Conservation (phyloP, 257 asterid genomes). For the Nicotiana sylvestris region DNA sequence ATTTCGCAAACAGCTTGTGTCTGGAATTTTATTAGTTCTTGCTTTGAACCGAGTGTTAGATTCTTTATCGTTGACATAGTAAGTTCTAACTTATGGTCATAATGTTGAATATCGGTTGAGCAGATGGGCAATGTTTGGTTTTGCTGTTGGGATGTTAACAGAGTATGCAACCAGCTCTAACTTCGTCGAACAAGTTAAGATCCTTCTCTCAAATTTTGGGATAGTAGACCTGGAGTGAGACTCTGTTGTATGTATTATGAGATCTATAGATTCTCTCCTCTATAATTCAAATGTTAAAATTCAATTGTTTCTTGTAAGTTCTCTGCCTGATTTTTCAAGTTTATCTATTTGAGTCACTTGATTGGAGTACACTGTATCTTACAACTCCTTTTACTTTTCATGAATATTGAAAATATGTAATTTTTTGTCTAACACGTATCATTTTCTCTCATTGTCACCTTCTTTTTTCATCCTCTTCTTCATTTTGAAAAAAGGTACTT, state of each 20-base stretch:
- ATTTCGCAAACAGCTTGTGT: neutral
- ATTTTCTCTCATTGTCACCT: neutral
- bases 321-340: neutral
- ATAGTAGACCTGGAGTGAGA: constrained; percentile 76
- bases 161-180: constrained; percentile 98
- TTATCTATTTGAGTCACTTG: neutral
- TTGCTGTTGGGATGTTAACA: constrained; percentile 93
- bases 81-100: neutral
- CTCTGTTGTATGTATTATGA: neutral
- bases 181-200: constrained; percentile 91
- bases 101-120: constrained; percentile 16
- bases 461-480: too few species aligned
- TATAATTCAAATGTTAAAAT: neutral
- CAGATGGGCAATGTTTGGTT: constrained; percentile 99
- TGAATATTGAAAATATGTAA: neutral
- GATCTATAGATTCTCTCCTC: neutral
- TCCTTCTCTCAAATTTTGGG: constrained; percentile 96
- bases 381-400: neutral
- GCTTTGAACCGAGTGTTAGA: neutral
- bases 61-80: neutral
- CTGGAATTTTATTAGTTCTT: neutral
- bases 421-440: neutral
- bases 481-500: too few species aligned
- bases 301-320: neutral
- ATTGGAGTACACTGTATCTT: neutral